These are phyloP conservation scores for Deinandra increscens DNA, from an alignment of 129 eudicot species.

Conservation along the genomic window DNA sequence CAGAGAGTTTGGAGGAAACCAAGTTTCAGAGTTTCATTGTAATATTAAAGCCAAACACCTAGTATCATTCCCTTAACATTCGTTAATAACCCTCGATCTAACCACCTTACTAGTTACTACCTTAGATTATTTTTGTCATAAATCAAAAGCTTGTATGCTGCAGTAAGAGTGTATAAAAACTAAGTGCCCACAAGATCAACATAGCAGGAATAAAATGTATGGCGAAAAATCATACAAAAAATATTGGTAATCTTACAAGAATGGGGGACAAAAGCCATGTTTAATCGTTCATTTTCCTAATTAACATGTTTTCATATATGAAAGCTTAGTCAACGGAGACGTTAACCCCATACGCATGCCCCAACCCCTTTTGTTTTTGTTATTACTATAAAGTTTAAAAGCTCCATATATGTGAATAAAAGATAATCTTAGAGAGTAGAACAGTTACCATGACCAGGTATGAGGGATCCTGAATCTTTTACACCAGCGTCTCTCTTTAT, in stretches of 20 bases:
- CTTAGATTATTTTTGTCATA: too few relatives aligned
- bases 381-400: neutral
- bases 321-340: conserved; percentile 9
- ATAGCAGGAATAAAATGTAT: neutral
- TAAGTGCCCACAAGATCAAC: too few relatives aligned
- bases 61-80: too few relatives aligned
- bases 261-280: conserved; percentile 19
- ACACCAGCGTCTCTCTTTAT: conserved; percentile 96
- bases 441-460: conserved; percentile 82
- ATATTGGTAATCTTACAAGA: conserved; percentile 1
- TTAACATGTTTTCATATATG: conserved; percentile 6
- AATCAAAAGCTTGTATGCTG: too few relatives aligned
- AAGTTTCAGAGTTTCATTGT: too few relatives aligned
- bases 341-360: conserved; percentile 5
- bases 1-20: too few relatives aligned
- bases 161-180: too few relatives aligned
- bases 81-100: too few relatives aligned
- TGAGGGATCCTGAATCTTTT: conserved; percentile 93
- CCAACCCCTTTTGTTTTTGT: neutral
- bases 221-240: neutral
- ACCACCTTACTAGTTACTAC: too few relatives aligned
- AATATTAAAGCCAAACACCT: too few relatives aligned
- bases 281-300: conserved; percentile 12
- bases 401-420: neutral
- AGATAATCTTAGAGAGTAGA: neutral